Conservation (phyloP, 129 eudicot species). For the Helianthus annuus region DNA sequence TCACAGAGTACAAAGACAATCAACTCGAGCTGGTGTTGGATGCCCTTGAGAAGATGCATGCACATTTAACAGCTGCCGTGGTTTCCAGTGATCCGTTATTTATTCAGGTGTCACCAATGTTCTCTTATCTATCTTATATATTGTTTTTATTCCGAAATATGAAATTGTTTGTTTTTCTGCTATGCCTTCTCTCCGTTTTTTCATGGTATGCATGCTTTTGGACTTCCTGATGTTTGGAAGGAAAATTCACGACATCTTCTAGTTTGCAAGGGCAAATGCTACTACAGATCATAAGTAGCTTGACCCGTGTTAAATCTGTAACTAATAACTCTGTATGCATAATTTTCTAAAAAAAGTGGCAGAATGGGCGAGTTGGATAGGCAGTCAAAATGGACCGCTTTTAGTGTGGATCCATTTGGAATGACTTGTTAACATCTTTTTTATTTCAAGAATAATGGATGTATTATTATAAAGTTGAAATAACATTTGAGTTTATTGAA, state of each 20-base stretch:
- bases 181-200: neutral
- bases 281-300: neutral
- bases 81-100: constrained; percentile 85
- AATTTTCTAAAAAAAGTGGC: neutral
- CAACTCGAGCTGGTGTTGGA: constrained; percentile 80
- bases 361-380: neutral
- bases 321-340: neutral
- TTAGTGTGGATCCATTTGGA: constrained; percentile 1
- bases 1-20: constrained; percentile 84
- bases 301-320: neutral
- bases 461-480: neutral
- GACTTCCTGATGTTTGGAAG: neutral
- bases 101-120: constrained; percentile 57
- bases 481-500: neutral
- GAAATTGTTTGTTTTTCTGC: neutral
- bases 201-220: neutral
- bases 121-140: neutral
- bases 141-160: neutral
- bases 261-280: constrained; percentile 7
- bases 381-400: neutral
- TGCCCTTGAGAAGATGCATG: constrained; percentile 94
- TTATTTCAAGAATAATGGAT: neutral
- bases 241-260: neutral
- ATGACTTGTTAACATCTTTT: neutral
- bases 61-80: constrained; percentile 97